Base-by-base conservation (phyloP, 257 asterid genomes). In the Cinchona pubescens region DNA sequence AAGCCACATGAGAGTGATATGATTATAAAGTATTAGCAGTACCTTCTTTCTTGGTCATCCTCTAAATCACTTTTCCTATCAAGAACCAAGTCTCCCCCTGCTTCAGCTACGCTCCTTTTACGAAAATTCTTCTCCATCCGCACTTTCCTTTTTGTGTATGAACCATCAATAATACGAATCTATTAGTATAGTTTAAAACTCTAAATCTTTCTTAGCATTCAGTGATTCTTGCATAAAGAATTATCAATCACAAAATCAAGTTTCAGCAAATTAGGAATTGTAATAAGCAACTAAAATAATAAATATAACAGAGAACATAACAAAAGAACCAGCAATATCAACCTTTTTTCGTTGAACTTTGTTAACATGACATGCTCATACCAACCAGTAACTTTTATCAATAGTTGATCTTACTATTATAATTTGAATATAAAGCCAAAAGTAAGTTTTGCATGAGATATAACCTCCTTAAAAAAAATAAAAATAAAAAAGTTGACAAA, bases 121-220 rank as follows among this genome's bases (percentile, higher is more conserved):
- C 98, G 90, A 77, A 90, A 94, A 82, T 92, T 94, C 88, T 81
- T 92, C 29, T 70, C 80, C 87, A 85, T 90, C 97, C 86, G 88
- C 71, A 51, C 42, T 25, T 2, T 35, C 14, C 18, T 27, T 63
- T 62, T 34, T 18, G n/a, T 21, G 48, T 34, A 35, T 19, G n/a
- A 65, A 16, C 5, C 45, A 35, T 65, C 25, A 65, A 65, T n/a
- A 29, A 65, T 37, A 51, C 25, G 14, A 21, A n/a, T 37, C 14
- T n/a, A 56, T 56, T 32, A 56, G 62, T 9, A 56, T 7, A 1
- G 16, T 56, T n/a, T 56, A 56, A 56, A 56, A 25, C 62, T 9
- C 62, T 55, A 6, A 7, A 55, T 21, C 23, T 10, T 55, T 29
- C 7, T 10, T 29, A 55, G 61, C 5, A 55, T 55, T 55, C 12